These are phyloP conservation scores for Eucalyptus erythrocorys DNA, from an alignment of 345 rosid genomes.

Conservation along the genomic window DNA sequence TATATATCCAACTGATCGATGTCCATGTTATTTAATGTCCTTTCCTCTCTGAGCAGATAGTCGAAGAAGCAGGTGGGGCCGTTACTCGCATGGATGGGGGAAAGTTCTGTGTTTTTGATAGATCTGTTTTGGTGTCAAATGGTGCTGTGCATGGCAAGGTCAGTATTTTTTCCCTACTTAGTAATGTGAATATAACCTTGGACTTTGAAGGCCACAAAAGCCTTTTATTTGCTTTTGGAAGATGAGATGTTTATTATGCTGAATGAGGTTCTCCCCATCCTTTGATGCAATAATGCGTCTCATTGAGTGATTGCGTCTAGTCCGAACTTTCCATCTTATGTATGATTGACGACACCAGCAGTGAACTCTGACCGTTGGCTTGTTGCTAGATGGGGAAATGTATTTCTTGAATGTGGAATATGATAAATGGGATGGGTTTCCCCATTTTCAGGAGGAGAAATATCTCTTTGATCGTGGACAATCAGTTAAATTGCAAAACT, in stretches of 20 bases:
- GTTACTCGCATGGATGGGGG: conserved; percentile 87
- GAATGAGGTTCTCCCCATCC: background rate
- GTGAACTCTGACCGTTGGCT: background rate
- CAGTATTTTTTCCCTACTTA: background rate
- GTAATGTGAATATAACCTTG: background rate
- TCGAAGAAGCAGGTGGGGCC: conserved; percentile 94
- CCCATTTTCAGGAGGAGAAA: background rate
- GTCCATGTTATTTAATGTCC: background rate
- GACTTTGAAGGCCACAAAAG: background rate
- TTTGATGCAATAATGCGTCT: background rate
- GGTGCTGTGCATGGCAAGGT: conserved; percentile 85
- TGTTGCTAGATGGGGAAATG: background rate
- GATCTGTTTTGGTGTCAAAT: conserved; percentile 89
- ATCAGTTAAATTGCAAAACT: background rate
- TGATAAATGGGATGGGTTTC: background rate
- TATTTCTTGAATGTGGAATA: background rate
- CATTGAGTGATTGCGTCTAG: background rate
- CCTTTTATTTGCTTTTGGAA: background rate
- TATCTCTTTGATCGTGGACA: background rate
- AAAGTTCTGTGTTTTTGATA: conserved; percentile 76
- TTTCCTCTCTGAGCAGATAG: conserved; percentile 38
- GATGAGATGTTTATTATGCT: background rate
- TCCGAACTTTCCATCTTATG: background rate
- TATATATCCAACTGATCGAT: background rate
- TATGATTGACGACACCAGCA: background rate